A percentile compares a stretch with the other conserved stretches of the same genome.
Evolutionary conservation across 1,139 yeast genomes (phyloP).

Genomic region (Blastobotrys arbuscula): DNA sequence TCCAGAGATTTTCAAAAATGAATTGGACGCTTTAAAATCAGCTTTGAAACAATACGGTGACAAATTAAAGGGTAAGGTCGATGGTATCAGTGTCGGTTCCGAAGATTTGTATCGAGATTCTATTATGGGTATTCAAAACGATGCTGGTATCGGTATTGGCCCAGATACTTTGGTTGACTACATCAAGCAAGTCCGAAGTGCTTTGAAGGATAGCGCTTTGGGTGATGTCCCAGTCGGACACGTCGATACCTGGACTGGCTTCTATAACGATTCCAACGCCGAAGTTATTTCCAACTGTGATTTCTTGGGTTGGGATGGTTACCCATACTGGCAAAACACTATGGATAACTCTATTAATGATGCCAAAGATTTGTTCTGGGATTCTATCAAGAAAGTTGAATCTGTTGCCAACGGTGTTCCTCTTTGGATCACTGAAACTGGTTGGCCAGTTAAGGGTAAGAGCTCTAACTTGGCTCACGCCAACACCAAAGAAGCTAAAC

Average conservation of each 20-base stretch:
- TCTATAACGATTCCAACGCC: conserved; percentile 24
- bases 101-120: conserved; percentile 80
- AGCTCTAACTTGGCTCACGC: conserved; percentile 20
- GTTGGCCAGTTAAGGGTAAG: conserved; percentile 42
- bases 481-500: conserved; percentile 20
- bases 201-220: conserved; percentile 35
- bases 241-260: conserved; percentile 27
- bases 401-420: conserved; percentile 46
- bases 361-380: conserved; percentile 19
- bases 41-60: conserved; percentile 25
- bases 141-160: conserved; percentile 46
- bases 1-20: conserved; percentile 28
- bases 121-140: conserved; percentile 26
- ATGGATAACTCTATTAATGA: conserved; percentile 22
- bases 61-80: conserved; percentile 36
- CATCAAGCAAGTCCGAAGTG: conserved; percentile 54
- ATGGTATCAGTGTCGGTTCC: conserved; percentile 79
- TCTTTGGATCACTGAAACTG: conserved; percentile 90
- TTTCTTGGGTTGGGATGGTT: conserved; percentile 23
- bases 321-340: conserved; percentile 27
- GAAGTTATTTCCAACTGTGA: conserved; percentile 20
- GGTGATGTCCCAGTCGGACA: conserved; percentile 21
- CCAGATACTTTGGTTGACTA: conserved; percentile 60
- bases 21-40: conserved; percentile 27
- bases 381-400: conserved; percentile 18